Base-by-base conservation (phyloP, 305 asterid species). In the Salvia sclarea region DNA sequence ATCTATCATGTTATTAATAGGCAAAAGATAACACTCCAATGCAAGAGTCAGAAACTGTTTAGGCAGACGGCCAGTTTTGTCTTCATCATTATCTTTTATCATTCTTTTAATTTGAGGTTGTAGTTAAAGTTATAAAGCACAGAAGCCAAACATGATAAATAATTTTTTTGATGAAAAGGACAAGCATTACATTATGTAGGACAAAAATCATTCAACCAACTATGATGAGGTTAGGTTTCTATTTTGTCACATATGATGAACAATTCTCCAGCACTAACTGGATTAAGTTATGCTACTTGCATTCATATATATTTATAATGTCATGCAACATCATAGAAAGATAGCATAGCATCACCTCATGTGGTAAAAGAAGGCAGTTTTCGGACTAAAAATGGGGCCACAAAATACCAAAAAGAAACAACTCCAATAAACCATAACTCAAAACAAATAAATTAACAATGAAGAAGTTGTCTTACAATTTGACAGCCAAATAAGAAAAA, bases 371-470 rank as follows among this genome's bases (percentile, higher is more conserved):
- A 12, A 35, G 9, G 41, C 41, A 11, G 41, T 37, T 3, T 8
- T 37, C 12, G 3, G 43, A 8, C 43, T 37, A 37, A 37, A 37
- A 37, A 37, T 37, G 0, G 43, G 43, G 43, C 43, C 43, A 37
- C 3, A 8, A 37, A 37, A 10, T 8, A 9, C 11, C 43, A 37
- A 37, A 10, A 25, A 25, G 30, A 25, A 25, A 25, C 30, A 25
- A 48, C 20, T 44, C 22, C 28, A 52, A 52, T n/a, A 33, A 38
- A 53, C 22, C 37, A 55, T 45, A 35, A 24, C 22, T 57, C 47
- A 30, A 35, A 56, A 48, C 73, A 59, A 60, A 66, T 66, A 64
- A 49, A 73, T 18, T 14, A 66, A 73, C 61, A 61, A 74, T 41
- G 52, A 52, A 50, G 55, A 59, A 16, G 40, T 52, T 25, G 38